phyloP scores from a whole-genome alignment of 2,329 filamentous ascomycete species.

The Gaeumannomyces sp. region DNA sequence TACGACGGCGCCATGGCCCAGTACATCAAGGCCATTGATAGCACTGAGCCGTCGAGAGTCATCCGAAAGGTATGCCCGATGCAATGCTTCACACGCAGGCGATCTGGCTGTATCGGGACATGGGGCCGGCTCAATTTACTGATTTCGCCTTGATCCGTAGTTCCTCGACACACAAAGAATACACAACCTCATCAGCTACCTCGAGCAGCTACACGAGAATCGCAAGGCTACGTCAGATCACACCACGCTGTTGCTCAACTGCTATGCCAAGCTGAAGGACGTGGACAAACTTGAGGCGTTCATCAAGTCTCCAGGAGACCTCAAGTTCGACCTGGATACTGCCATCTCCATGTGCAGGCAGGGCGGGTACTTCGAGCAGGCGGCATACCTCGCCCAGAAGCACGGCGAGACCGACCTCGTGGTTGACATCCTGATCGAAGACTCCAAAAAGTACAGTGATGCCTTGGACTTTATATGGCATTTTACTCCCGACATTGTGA shows the following conservation, averaged over 20 bases:
- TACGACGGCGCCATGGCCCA: slow-evolving; percentile 99
- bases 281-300: slow-evolving; percentile 94
- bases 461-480: slow-evolving; percentile 89
- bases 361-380: slow-evolving; percentile 94
- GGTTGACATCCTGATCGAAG: slow-evolving; percentile 91
- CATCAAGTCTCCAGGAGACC: slow-evolving; percentile 88
- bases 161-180: slow-evolving; percentile 93
- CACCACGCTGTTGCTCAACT: slow-evolving; percentile 89
- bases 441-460: slow-evolving; percentile 83
- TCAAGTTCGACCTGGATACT: slow-evolving; percentile 95
- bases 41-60: slow-evolving; percentile 91
- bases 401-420: slow-evolving; percentile 92
- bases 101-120: background rate
- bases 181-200: slow-evolving; percentile 93
- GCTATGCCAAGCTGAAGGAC: slow-evolving; percentile 96
- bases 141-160: background rate
- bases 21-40: slow-evolving; percentile 92
- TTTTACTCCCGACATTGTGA: slow-evolving; percentile 68
- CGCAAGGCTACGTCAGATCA: slow-evolving; percentile 91
- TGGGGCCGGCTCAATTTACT: too few species aligned
- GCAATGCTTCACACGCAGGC: background rate
- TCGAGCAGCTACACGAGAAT: slow-evolving; percentile 93
- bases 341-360: slow-evolving; percentile 97
- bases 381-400: slow-evolving; percentile 88
- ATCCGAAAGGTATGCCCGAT: slow-evolving; percentile 68